Base-by-base conservation (phyloP, 75 land plant genomes). In the Pseudotsuga menziesii region DNA sequence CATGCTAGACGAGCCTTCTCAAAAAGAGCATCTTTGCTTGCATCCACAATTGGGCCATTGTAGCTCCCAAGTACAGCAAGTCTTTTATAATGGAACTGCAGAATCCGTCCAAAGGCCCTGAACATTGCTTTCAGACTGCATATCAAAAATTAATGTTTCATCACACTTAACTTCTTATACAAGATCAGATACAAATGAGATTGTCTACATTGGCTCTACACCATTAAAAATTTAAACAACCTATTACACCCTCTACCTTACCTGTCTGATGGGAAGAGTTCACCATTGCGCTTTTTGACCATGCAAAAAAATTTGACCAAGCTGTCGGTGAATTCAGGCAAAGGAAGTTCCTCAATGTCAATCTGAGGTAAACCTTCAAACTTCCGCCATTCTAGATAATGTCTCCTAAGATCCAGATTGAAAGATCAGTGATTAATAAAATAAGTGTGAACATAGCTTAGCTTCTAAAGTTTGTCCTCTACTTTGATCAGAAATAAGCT, bases 1-100 rank as follows among this genome's bases (percentile, higher is more conserved):
- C 80, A 78, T 19, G 80, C 79, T n/a, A 78, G 26, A n/a, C 80
- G 80, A 54, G 80, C 80, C 32, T 78, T 78, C 60, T 78, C 80
- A 41, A 78, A 78, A 35, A 75, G 52, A n/a, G 29, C 56, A 55
- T 78, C 80, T 41, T 78, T 75, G 39, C 80, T 76, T 55, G 79
- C 80, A 78, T 78, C 80, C 23, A 78, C 80, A 54, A 73, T 78
- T 76, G 80, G 80, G 19, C 79, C 80, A 55, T 75, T 69, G 41
- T 78, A 78, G 39, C 69, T 78, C 13, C 80, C 80, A 48, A 77
- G 79, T 27, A 78, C 26, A 78, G 73, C 48, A 3, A 78, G 29
- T 75, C 75, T 67, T 78, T 73, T 78, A 57, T 78, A 76, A 54
- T 78, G 80, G 17, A 79, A 75, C 52, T 69, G 80, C 32, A 78